These are phyloP conservation scores for Saksenaea oblongispora DNA, from an alignment of 371 early-diverging fungal genomes.

Conservation along the genomic window DNA sequence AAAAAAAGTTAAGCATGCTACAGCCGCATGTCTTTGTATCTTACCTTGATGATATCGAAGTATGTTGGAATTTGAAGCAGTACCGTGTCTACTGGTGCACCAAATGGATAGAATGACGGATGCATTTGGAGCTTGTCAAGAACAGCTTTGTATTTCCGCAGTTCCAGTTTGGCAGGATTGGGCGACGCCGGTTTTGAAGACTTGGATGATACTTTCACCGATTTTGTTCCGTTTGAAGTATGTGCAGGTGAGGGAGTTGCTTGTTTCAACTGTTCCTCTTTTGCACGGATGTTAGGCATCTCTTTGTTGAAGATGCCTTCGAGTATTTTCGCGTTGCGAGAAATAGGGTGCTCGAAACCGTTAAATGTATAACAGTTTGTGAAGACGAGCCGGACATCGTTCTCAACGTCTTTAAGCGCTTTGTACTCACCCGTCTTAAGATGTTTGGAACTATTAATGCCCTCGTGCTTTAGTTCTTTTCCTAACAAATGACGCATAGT, in stretches of 20 bases:
- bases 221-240: slow-evolving; percentile 4
- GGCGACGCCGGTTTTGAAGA: slow-evolving; percentile 4
- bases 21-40: slow-evolving; percentile 47
- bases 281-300: slow-evolving; percentile 22
- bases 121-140: slow-evolving; percentile 29
- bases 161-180: slow-evolving; percentile 21
- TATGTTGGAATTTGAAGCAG: slow-evolving; percentile 24
- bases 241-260: background rate
- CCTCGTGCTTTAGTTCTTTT: background rate
- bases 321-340: slow-evolving; percentile 60
- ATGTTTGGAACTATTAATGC: slow-evolving; percentile 68
- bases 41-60: slow-evolving; percentile 75
- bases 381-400: slow-evolving; percentile 75
- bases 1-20: slow-evolving; percentile 75
- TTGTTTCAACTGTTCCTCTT: slow-evolving; percentile 28
- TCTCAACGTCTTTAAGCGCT: slow-evolving; percentile 63
- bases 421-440: slow-evolving; percentile 57
- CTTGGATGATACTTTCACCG: background rate
- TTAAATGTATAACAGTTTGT: slow-evolving; percentile 93
- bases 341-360: slow-evolving; percentile 67
- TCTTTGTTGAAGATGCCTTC: slow-evolving; percentile 58
- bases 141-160: slow-evolving; percentile 33
- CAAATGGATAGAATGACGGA: slow-evolving; percentile 29
- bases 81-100: slow-evolving; percentile 23
- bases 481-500: background rate